Base-by-base conservation (phyloP, 2,329 filamentous ascomycete species). In the Helicocarpus griseus region DNA sequence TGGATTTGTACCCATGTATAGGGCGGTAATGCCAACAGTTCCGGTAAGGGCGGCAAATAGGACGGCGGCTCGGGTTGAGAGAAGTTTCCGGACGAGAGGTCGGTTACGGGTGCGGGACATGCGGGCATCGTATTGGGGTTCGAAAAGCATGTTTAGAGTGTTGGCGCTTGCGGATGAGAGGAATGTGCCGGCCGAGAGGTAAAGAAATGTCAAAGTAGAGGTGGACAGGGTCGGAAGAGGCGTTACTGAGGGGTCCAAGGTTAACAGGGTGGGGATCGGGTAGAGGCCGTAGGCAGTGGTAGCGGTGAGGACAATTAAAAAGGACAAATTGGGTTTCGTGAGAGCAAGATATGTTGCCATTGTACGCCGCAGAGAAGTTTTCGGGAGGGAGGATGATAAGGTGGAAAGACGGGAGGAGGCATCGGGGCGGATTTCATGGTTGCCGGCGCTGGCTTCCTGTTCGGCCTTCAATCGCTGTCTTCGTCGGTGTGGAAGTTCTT, bases 71-170 rank as follows among this genome's bases (percentile, higher is more conserved):
- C 82, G 79, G 4, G 77, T 77, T 33, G 82, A 83, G 38, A 98
- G 75, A 1, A 98, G 79, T 6, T 82, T 82, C 45, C 93, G 81
- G 3, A 96, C 93, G 0, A 98, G 76, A 0, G 93, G 93, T 4
- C 93, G 75, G 60, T 96, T 96, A 26, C 88, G 80, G 2, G 93
- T 98, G n/a, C 93, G 82, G 33, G 80, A 83, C 93, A 98, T 98
- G 62, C 86, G 82, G 43, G 89, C 88, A 68, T 98, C 93, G 64
- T 90, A 90, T 54, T 83, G 77, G 8, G 84, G 87, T 70, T 98
- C 93, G 70, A 96, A 89, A 53, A 96, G 82, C 93, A 98, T 98
- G 70, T 98, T 98, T 58, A 97, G 77, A 1, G 93, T 82, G 66
- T 98, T 98, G 40, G 93, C 93, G 53, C 86, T 88, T 40, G 90